Base-by-base conservation (phyloP, 768 basidiomycete species). In the Daedaleopsis sinensis region DNA sequence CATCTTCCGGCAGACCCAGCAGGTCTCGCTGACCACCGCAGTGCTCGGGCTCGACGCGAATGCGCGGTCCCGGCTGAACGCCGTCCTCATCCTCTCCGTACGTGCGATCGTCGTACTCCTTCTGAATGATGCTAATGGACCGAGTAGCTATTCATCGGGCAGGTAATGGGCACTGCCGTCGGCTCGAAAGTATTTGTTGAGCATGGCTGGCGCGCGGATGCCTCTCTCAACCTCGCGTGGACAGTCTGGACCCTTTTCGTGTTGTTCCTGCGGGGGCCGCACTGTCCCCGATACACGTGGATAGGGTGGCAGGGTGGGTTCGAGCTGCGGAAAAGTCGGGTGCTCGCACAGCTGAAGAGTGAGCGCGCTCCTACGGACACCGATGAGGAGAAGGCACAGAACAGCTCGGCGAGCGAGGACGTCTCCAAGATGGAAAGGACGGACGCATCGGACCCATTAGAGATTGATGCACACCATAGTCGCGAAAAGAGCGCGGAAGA, bases 81-180 rank as follows among this genome's bases (percentile, higher is more conserved):
- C 93, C 1, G 81, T 93, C 47, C 79, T 86, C 48, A 82, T 94
- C 49, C 77, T 94, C 55, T 85, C 86, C 2, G 89, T 88, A 68
- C 63, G 81, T 64, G 27, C 7, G 16, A 15, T 19, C 11, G 24
- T 32, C 32, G 43, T 21, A 32, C 19, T 43, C 24, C 65, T 21
- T 15, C 27, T 32, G 27, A 18, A 6, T 4, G 46, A 27, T 13
- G 5, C 24, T 38, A 8, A 51, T 8, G n/a, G 24, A 18, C 2
- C 18, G 24, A 1, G 1, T 55, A 79, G 75, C 64, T 89, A 35
- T 91, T 92, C 72, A 80, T 90, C 23, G 93, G 93, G 0, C 91
- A 94, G 76, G 89, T 93, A 11, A 86, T 90, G 74, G 93, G 93
- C 18, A 93, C 91, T 0, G 80, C 89, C 0, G 87, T 88, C 0